A percentile compares a stretch with the other conserved stretches of the same genome.
These are phyloP conservation scores for Sphaerostilbella broomeana DNA, from an alignment of 2,329 filamentous ascomycete species.

Conservation along the genomic window DNA sequence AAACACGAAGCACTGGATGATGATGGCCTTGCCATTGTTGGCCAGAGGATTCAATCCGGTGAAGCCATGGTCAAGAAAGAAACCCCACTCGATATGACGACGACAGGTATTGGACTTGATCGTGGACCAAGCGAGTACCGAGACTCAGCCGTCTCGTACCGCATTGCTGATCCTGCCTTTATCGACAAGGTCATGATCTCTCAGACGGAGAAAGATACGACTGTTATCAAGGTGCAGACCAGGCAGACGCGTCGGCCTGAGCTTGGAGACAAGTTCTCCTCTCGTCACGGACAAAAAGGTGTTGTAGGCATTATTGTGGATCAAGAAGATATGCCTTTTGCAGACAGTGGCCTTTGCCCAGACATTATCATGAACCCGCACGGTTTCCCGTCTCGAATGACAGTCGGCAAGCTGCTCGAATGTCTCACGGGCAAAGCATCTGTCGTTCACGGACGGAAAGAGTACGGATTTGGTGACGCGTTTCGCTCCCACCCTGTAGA, in stretches of 20 bases:
- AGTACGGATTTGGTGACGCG: constrained; percentile 77
- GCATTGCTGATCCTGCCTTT: constrained; percentile 75
- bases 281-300: constrained; percentile 95
- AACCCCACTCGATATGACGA: constrained; percentile 69
- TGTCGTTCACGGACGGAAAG: constrained; percentile 73
- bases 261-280: constrained; percentile 97
- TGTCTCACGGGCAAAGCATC: constrained; percentile 92
- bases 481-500: constrained; percentile 79
- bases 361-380: constrained; percentile 99
- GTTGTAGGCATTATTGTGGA: constrained; percentile 95
- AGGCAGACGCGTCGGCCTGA: constrained; percentile 94
- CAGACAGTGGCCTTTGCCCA: constrained; percentile 81
- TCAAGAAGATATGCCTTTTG: constrained; percentile 95
- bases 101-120: constrained; percentile 64
- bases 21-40: constrained; percentile 87
- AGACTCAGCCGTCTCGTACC: constrained; percentile 69
- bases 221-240: constrained; percentile 88
- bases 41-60: constrained; percentile 67
- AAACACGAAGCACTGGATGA: constrained; percentile 69
- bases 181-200: constrained; percentile 97
- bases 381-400: constrained; percentile 99
- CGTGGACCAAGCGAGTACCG: constrained; percentile 57
- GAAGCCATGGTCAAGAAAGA: constrained; percentile 91
- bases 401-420: constrained; percentile 95
- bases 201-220: constrained; percentile 77